Base-by-base conservation (phyloP, 2,329 filamentous ascomycete species). In the Chalaropsis thielavioides region DNA sequence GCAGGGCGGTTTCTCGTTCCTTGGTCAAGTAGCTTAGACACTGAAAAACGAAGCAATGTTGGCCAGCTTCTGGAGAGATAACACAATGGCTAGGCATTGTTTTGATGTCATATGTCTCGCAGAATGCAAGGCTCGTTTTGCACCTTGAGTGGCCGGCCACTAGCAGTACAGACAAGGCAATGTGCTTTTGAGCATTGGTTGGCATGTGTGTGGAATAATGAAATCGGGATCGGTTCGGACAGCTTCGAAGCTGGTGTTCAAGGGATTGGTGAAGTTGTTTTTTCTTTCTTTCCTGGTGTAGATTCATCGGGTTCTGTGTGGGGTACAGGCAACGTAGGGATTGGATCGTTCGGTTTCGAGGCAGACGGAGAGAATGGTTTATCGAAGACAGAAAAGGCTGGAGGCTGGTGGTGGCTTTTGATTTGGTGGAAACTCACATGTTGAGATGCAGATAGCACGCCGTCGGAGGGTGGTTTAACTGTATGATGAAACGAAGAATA, bases 401-500 rank as follows among this genome's bases (percentile, higher is more conserved):
- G 43, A 44, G 35, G 46, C 11, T 54, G 38, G 46, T 51, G 22
- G 24, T 46, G 3, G 24, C 24, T 35, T 13, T 24, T 35, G 24
- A 40, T n/a, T 58, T 58, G 31, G 10, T 58, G 15, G 51, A 35
- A 58, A 58, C 51, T 58, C 51, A 58, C 51, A 58, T 58, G 13
- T 58, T 58, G 51, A 62, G 54, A 24, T 11, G 27, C 27, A 35
- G 51, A 58, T 58, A 15, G 51, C 31, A 19, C 24, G 46, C 46
- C 46, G 46, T 51, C 22, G 24, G 35, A 43, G n/a, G 44, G 31
- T 19, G 19, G 62, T 24, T 56, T 49, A 17, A 24, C 44, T 27
- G 46, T 38, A 19, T 58, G 51, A 3, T 17, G 19, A 58, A 56
- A 49, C 61, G 43, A 61, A 60, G 35, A 64, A 59, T 13, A 59